Evolutionary conservation across 2,329 filamentous ascomycete genomes (phyloP).

Genomic region (Colletotrichum sp.): DNA sequence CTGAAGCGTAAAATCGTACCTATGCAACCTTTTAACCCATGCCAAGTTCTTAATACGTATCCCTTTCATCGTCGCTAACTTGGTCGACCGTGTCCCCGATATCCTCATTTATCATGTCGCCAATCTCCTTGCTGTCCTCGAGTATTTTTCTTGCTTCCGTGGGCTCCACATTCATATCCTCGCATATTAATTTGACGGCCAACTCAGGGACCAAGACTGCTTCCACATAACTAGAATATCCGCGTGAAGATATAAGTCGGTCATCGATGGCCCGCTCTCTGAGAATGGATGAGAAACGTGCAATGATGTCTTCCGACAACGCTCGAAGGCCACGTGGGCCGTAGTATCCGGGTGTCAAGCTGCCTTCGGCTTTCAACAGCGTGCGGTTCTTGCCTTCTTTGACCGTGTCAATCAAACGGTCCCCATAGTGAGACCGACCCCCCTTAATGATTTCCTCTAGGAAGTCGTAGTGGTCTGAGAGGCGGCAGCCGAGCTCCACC

Average conservation of each 20-base stretch:
- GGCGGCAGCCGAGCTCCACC: slow-evolving; percentile 62
- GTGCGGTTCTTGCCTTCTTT: slow-evolving; percentile 64
- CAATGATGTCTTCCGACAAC: slow-evolving; percentile 74
- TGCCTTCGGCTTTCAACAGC: slow-evolving; percentile 61
- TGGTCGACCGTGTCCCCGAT: slow-evolving; percentile 38
- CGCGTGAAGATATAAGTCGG: slow-evolving; percentile 67
- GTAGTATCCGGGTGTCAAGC: slow-evolving; percentile 80
- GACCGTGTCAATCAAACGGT: slow-evolving; percentile 58
- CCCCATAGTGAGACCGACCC: slow-evolving; percentile 65
- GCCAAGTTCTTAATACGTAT: background rate
- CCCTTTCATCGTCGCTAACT: slow-evolving; percentile 6
- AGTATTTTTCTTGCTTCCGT: slow-evolving; percentile 60
- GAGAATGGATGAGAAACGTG: slow-evolving; percentile 62
- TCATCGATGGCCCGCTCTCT: slow-evolving; percentile 69
- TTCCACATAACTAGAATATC: slow-evolving; percentile 73
- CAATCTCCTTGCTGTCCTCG: slow-evolving; percentile 69
- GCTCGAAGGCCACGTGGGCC: slow-evolving; percentile 73
- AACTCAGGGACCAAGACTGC: slow-evolving; percentile 79
- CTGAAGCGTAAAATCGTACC: background rate
- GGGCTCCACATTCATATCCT: slow-evolving; percentile 55
- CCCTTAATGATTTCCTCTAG: slow-evolving; percentile 66
- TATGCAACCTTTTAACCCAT: background rate
- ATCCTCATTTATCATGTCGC: slow-evolving; percentile 71
- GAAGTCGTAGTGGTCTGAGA: slow-evolving; percentile 58
- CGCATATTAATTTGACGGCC: slow-evolving; percentile 57